These are phyloP conservation scores for Boletus rubescentipes DNA, from an alignment of 768 basidiomycete genomes.

Conservation along the genomic window DNA sequence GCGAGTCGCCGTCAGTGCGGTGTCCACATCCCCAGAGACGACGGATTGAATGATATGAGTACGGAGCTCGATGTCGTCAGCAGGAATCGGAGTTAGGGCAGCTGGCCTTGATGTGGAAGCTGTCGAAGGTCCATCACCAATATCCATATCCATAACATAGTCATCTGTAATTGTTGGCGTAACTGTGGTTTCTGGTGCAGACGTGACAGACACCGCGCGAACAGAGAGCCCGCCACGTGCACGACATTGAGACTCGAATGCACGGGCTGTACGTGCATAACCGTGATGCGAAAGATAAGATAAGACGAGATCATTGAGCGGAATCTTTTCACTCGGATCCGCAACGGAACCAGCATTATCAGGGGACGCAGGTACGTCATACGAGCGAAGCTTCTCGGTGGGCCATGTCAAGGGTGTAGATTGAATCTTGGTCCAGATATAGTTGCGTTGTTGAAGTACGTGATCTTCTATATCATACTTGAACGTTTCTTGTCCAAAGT, in stretches of 20 bases:
- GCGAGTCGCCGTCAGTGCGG: conserved; percentile 56
- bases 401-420: conserved; percentile 51
- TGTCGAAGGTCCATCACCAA: conserved; percentile 21
- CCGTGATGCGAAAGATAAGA: conserved; percentile 86
- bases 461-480: conserved; percentile 88
- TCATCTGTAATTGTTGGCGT: conserved; percentile 26
- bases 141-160: conserved; percentile 52
- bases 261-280: conserved; percentile 67
- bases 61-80: conserved; percentile 61
- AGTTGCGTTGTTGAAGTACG: conserved; percentile 67
- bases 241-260: conserved; percentile 56
- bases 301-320: conserved; percentile 71
- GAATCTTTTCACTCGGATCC: conserved; percentile 53
- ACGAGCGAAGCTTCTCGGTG: conserved; percentile 15
- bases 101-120: conserved; percentile 11
- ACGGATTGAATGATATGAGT: conserved; percentile 72
- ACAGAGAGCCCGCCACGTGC: conserved; percentile 25
- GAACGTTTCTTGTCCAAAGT: conserved; percentile 88
- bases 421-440: conserved; percentile 67
- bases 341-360: conserved; percentile 14
- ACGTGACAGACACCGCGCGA: neutral
- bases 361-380: conserved; percentile 4
- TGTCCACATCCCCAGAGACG: conserved; percentile 67
- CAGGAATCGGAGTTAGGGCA: conserved; percentile 26
- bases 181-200: neutral